Conservation (phyloP, 306 rosid genomes). For the Mimosa bimucronata region DNA sequence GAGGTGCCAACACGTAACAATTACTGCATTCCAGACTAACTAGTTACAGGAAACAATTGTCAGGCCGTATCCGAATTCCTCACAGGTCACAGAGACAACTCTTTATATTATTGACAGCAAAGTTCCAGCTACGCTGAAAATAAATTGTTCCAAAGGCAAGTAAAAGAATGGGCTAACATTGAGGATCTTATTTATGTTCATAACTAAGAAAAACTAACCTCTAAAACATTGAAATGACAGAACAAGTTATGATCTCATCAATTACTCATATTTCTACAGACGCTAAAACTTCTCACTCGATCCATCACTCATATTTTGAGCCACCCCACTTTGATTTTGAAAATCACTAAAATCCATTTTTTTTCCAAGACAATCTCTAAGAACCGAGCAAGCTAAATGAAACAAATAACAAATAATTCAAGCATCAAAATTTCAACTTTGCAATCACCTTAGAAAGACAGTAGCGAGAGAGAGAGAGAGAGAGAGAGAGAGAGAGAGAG, state of each 20-base stretch:
- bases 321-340: not conserved
- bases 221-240: not conserved
- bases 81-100: not conserved
- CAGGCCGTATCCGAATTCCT: not conserved
- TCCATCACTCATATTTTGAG: not conserved
- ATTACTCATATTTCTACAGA: not conserved
- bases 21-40: constrained; percentile 1
- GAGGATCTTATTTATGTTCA: not conserved
- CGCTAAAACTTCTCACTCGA: not conserved
- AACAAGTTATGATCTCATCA: not conserved
- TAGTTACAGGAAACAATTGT: not conserved
- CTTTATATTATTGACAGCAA: not conserved
- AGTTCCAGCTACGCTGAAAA: constrained; percentile 9
- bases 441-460: constrained; percentile 7
- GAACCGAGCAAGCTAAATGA: not conserved
- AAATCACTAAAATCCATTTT: constrained; percentile 22
- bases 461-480: not conserved
- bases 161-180: not conserved
- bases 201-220: not conserved
- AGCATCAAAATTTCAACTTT: not conserved
- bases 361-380: not conserved
- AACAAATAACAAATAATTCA: not conserved
- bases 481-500: too few species aligned
- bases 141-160: not conserved
- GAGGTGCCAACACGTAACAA: constrained; percentile 15